Conservation (phyloP, 768 basidiomycete species). For the Psilocybe tampanensis region DNA sequence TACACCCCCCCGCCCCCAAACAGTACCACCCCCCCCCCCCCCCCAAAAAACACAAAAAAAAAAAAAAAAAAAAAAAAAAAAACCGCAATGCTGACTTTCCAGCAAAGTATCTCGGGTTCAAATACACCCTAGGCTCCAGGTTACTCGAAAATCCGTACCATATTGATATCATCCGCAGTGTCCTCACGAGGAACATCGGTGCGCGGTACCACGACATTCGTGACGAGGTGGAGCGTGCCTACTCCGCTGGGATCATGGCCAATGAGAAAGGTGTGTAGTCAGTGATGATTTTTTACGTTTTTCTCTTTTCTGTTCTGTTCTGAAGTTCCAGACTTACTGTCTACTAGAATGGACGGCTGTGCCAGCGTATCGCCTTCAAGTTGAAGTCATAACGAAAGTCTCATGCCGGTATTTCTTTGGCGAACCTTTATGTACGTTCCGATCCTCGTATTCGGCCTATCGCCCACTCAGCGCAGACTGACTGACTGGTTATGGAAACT, state of each 20-base stretch:
- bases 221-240: constrained; percentile 27
- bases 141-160: constrained; percentile 31
- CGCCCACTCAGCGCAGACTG: no score
- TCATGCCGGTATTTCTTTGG: constrained; percentile 29
- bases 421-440: constrained; percentile 26
- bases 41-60: background rate
- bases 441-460: background rate
- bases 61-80: no score
- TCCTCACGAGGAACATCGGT: constrained; percentile 33
- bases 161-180: constrained; percentile 29
- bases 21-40: no score
- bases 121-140: constrained; percentile 33
- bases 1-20: background rate
- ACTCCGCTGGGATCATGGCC: constrained; percentile 13
- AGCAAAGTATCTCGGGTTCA: constrained; percentile 32
- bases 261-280: constrained; percentile 5
- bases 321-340: background rate
- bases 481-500: no score
- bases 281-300: background rate
- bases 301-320: background rate
- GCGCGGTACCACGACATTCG: constrained; percentile 24
- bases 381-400: constrained; percentile 25
- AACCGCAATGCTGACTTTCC: background rate
- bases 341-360: constrained; percentile 18
- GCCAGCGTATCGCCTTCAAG: constrained; percentile 13